phyloP scores from a whole-genome alignment of 805 yeast genomes.

The Candida adriatica region DNA sequence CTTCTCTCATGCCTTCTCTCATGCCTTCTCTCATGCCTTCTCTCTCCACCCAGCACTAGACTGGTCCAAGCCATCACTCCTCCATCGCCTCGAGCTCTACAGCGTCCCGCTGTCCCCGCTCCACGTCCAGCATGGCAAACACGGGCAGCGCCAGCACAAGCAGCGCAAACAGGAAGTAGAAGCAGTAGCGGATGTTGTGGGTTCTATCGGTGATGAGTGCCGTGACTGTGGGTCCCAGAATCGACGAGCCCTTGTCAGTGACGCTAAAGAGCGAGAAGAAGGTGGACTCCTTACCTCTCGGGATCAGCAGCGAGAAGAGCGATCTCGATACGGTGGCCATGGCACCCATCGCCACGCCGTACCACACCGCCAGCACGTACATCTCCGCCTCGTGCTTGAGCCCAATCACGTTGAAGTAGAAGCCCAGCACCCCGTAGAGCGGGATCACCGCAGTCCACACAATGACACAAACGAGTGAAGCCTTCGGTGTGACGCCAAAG shows the following conservation, averaged over 20 bases:
- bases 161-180: slow-evolving; percentile 52
- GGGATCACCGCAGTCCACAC: slow-evolving; percentile 64
- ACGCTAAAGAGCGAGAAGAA: slow-evolving; percentile 71
- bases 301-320: slow-evolving; percentile 60
- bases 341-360: slow-evolving; percentile 72
- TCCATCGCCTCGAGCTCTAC: slow-evolving; percentile 29
- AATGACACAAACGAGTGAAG: slow-evolving; percentile 44
- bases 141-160: slow-evolving; percentile 51
- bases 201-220: slow-evolving; percentile 67
- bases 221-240: slow-evolving; percentile 66
- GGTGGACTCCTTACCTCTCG: slow-evolving; percentile 67
- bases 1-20: too few relatives aligned
- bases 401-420: slow-evolving; percentile 47
- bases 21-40: too few relatives aligned
- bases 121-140: slow-evolving; percentile 47
- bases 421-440: slow-evolving; percentile 63
- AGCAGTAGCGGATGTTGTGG: slow-evolving; percentile 68
- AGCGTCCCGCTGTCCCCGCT: slow-evolving; percentile 56
- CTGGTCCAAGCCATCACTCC: too few relatives aligned
- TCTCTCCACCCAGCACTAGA: too few relatives aligned
- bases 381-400: slow-evolving; percentile 59
- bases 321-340: slow-evolving; percentile 64
- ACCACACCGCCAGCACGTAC: slow-evolving; percentile 65
- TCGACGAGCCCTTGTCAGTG: slow-evolving; percentile 76
- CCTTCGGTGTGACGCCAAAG: slow-evolving; percentile 38